A percentile compares a stretch with the other conserved stretches of the same genome.
Evolutionary conservation across 2,329 filamentous ascomycete species (phyloP).

Genomic region (Fusarium xyrophilum): DNA sequence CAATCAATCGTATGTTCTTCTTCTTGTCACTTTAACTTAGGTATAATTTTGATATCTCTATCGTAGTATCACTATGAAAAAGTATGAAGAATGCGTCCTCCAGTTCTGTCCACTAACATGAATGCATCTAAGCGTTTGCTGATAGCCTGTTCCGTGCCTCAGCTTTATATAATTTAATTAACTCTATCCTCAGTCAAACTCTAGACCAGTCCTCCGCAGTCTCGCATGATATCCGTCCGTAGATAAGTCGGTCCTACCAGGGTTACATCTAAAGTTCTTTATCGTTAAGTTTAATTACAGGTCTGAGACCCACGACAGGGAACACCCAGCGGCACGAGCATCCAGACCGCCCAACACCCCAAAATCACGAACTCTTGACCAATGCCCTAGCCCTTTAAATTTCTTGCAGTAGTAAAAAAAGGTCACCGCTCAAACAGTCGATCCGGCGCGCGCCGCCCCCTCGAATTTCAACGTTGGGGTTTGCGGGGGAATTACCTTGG

Average conservation of each 20-base stretch:
- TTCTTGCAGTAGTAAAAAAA: not conserved
- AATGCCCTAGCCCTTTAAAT: not conserved
- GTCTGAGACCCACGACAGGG: not conserved
- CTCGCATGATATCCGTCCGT: not conserved
- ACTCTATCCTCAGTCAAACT: not conserved
- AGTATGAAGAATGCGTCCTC: not conserved
- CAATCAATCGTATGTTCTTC: not conserved
- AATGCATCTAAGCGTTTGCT: not conserved
- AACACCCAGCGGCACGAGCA: not conserved
- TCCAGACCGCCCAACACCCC: not conserved
- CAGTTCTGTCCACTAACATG: not conserved
- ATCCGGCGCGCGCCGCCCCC: conserved; percentile 1
- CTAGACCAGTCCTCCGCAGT: not conserved
- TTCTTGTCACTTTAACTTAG: too few species aligned
- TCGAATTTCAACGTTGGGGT: conserved; percentile 11
- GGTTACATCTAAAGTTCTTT: not conserved
- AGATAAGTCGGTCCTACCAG: not conserved
- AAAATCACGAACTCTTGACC: not conserved
- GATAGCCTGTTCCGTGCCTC: not conserved
- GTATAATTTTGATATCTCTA: too few species aligned
- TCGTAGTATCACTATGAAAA: accelerated
- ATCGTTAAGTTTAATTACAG: conserved; percentile 1
- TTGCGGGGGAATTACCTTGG: conserved; percentile 15
- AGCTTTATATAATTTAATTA: not conserved
- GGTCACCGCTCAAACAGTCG: not conserved